Percentiles rank a stretch among this genome's conserved stretches.
These are phyloP conservation scores for Beauveria varroae DNA, from an alignment of 2,329 filamentous ascomycete species.

Conservation along the genomic window DNA sequence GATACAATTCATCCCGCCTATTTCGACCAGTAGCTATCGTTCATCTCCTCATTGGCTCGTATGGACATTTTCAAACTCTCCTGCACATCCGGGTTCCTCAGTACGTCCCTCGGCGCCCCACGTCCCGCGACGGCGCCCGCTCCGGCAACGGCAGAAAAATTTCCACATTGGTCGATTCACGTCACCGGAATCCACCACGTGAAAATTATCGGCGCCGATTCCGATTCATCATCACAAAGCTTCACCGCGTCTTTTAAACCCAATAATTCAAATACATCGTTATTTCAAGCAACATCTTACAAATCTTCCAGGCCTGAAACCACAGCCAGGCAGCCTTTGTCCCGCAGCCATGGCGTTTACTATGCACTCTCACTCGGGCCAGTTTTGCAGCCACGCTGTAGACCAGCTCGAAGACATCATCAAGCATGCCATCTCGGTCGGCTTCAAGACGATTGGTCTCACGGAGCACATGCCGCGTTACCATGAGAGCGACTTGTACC, in stretches of 20 bases:
- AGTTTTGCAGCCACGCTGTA: slow-evolving; percentile 91
- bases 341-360: slow-evolving; percentile 73
- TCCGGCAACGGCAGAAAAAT: slow-evolving; percentile 1
- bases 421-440: slow-evolving; percentile 65
- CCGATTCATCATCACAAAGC: background rate
- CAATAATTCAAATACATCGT: background rate
- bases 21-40: background rate
- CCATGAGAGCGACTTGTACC: slow-evolving; percentile 70
- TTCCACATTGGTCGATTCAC: slow-evolving; percentile 10
- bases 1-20: background rate
- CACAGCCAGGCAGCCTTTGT: too few relatives aligned
- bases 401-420: slow-evolving; percentile 80
- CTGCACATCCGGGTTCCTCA: background rate
- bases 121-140: background rate
- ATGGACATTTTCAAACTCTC: background rate
- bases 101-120: background rate
- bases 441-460: slow-evolving; percentile 76
- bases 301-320: too few relatives aligned
- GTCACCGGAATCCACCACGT: slow-evolving; percentile 4
- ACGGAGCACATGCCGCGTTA: slow-evolving; percentile 94
- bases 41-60: background rate
- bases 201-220: background rate
- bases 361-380: slow-evolving; percentile 95
- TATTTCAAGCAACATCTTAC: too few relatives aligned
- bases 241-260: background rate